phyloP scores from a whole-genome alignment of 2,329 filamentous ascomycete genomes.

The Curvularia sp. region DNA sequence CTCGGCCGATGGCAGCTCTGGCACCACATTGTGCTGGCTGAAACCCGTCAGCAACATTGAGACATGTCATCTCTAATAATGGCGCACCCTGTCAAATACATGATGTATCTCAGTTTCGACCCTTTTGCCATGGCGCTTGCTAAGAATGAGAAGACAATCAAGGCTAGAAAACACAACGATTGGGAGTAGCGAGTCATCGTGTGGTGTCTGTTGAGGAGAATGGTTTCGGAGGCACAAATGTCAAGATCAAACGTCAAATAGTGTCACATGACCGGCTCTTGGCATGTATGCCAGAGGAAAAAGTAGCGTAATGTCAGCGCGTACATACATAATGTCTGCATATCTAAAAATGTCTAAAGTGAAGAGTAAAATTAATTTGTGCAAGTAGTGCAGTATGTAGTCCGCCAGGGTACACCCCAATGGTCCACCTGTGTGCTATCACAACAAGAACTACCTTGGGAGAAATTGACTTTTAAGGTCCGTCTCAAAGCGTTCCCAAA shows the following conservation, averaged over 20 bases:
- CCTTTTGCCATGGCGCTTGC: background rate
- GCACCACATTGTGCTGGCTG: constrained; percentile 42
- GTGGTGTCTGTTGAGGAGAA: background rate
- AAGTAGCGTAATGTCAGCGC: background rate
- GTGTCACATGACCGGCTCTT: background rate
- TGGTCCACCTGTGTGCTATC: background rate
- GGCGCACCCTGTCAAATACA: constrained; percentile 9
- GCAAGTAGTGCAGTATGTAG: too few species aligned
- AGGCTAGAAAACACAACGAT: background rate
- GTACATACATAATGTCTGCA: background rate
- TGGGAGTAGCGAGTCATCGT: background rate
- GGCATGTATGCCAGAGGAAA: background rate
- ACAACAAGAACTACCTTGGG: background rate
- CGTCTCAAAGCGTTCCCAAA: background rate
- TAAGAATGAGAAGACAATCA: background rate
- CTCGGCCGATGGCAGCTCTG: constrained; percentile 23
- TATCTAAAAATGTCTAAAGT: background rate
- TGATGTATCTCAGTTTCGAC: constrained; percentile 10
- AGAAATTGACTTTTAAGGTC: background rate
- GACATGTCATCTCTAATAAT: background rate
- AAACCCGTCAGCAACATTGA: background rate
- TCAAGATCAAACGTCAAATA: background rate
- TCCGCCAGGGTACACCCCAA: background rate
- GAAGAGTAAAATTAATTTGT: background rate
- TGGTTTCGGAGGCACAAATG: background rate